Base-by-base conservation (phyloP, 208 protist genomes). In the Trypanosoma conorhini region DNA sequence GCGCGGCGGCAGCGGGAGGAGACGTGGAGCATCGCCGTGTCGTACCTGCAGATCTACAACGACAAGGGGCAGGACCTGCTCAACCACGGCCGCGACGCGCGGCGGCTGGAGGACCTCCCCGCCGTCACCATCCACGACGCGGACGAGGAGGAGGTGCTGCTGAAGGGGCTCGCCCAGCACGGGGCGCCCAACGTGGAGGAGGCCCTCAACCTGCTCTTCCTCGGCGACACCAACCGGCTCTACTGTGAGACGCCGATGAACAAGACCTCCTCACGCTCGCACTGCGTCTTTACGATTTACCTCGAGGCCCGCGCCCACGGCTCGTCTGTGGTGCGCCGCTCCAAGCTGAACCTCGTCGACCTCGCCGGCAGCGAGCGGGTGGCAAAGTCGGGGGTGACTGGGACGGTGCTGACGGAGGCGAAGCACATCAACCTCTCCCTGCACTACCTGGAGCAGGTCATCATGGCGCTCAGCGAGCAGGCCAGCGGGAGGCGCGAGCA, bases 181-280 rank as follows among this genome's bases (percentile, higher is more conserved):
- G 56, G 38, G 21, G 87, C 92, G 0, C 77, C 87, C 0, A 94
- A 79, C 0, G 50, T 95, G n/a, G 65, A 80, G 26, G 89, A 93
- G 46, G 93, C 92, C 26, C 72, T 96, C 1, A 89, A 93, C 51
- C 75, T 93, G 24, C 67, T 96, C n/a, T 91, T 93, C 56, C 81
- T 96, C 50, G 93, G 90, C 35, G 88, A 95, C 73, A 95, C 89
- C 12, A 91, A 95, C 52, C 83, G 93, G 12, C 72, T 93, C 58
- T 93, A 92, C 72, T 93, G 88, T 65, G 83, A 94, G 57, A 98
- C 96, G 15, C 80, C 86, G 15, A 97, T 98, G 93, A 98, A 98
- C 80, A 92, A 86, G 58, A 91, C 83, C 1, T 97, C 93, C 22
- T 97, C 90, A 10, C 86, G 96, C 19, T 98, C 95, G 61, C 96